Conservation (phyloP, 2,329 filamentous ascomycete species). For the Verticillium nonalfalfae region DNA sequence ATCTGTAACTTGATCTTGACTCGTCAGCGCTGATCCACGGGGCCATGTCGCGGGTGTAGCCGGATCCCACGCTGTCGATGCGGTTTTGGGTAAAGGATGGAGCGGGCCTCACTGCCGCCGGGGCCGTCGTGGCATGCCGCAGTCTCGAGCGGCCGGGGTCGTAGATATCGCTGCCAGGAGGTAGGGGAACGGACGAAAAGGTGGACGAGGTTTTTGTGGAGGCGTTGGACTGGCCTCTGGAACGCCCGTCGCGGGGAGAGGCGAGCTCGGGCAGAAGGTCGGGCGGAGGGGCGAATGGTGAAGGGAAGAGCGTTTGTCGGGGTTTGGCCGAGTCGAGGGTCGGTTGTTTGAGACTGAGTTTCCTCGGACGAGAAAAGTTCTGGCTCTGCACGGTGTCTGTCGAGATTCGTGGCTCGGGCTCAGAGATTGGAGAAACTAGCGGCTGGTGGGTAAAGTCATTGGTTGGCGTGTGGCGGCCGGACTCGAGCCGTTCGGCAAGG, state of each 20-base stretch:
- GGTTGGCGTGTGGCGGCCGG: slow-evolving; percentile 11
- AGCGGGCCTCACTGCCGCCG: slow-evolving; percentile 18
- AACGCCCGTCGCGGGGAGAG: slow-evolving; percentile 21
- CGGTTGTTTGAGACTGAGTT: slow-evolving; percentile 42
- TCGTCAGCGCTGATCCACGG: slow-evolving; percentile 47
- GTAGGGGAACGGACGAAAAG: slow-evolving; percentile 33
- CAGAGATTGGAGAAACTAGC: slow-evolving; percentile 13
- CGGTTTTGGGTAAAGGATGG: slow-evolving; percentile 18
- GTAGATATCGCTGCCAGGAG: slow-evolving; percentile 32
- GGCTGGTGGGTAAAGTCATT: slow-evolving; percentile 1
- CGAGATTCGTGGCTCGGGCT: slow-evolving; percentile 15
- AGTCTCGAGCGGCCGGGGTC: slow-evolving; percentile 23
- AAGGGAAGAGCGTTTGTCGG: slow-evolving; percentile 17
- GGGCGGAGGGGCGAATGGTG: slow-evolving; percentile 9
- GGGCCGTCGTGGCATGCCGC: slow-evolving; percentile 18
- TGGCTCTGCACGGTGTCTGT: slow-evolving; percentile 25
- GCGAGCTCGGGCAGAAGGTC: slow-evolving; percentile 16
- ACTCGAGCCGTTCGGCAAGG: slow-evolving; percentile 11
- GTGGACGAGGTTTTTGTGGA: slow-evolving; percentile 23
- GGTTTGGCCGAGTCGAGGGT: slow-evolving; percentile 25
- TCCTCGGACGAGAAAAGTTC: slow-evolving; percentile 56
- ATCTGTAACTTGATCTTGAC: slow-evolving; percentile 49
- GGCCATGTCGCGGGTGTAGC: slow-evolving; percentile 25
- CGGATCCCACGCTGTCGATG: slow-evolving; percentile 29
- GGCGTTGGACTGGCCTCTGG: slow-evolving; percentile 32